Conservation (phyloP, 1,284 basidiomycete species). For the Apiotrichum veenhuisii region DNA sequence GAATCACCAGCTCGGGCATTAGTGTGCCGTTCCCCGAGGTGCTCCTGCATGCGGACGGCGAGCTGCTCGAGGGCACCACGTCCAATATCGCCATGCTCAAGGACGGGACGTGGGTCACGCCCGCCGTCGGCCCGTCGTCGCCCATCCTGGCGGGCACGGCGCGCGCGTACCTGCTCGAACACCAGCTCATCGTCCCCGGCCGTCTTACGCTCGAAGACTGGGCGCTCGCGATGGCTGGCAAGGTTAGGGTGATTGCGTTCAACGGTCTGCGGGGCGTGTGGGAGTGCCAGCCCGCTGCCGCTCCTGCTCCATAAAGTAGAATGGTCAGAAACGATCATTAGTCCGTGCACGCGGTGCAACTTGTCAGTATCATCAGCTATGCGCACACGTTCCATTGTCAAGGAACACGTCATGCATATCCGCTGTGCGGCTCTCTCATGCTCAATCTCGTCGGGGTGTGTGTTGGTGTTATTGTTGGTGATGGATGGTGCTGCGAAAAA, state of each 20-base stretch:
- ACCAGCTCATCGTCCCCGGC: conserved; percentile 26
- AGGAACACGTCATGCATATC: conserved; percentile 4
- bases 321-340: too few species aligned
- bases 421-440: neutral
- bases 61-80: conserved; percentile 42
- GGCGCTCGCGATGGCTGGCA: conserved; percentile 16
- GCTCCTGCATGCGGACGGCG: conserved; percentile 27
- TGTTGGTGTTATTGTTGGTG: too few species aligned
- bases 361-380: too few species aligned
- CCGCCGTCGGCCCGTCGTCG: conserved; percentile 8
- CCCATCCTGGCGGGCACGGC: conserved; percentile 40
- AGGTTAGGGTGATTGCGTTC: conserved; percentile 36
- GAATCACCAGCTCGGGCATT: conserved; percentile 14
- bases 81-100: conserved; percentile 40
- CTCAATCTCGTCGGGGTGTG: neutral
- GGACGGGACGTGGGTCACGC: conserved; percentile 35
- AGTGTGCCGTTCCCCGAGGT: conserved; percentile 26
- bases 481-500: too few species aligned
- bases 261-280: conserved; percentile 46
- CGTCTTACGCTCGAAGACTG: conserved; percentile 29
- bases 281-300: conserved; percentile 25
- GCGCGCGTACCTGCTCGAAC: conserved; percentile 31
- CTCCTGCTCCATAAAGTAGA: too few species aligned
- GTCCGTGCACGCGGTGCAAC: too few species aligned
- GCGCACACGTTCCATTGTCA: neutral